A percentile compares a stretch with the other conserved stretches of the same genome.
These are phyloP conservation scores for Claviceps pazoutovae DNA, from an alignment of 2,329 filamentous ascomycete genomes.

Conservation along the genomic window DNA sequence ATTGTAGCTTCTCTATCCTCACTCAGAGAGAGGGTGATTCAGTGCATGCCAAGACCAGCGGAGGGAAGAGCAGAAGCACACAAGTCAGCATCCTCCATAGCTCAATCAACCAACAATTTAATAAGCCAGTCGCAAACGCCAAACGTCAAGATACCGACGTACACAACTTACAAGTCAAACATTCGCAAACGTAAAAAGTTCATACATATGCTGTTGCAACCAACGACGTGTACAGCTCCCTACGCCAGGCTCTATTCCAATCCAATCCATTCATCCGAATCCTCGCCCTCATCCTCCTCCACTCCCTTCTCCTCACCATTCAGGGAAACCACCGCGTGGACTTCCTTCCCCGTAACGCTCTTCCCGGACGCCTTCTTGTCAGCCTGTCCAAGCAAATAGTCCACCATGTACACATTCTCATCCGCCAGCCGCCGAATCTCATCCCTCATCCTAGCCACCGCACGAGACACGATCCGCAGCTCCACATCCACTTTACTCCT, in stretches of 20 bases:
- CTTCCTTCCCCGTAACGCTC: conserved; percentile 9
- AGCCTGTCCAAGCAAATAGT: conserved; percentile 56
- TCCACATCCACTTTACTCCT: conserved; percentile 70
- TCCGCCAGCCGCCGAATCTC: conserved; percentile 75
- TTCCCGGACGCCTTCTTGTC: conserved; percentile 6
- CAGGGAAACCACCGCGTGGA: not conserved
- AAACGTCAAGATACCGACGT: no score
- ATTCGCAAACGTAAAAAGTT: no score
- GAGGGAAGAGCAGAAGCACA: no score
- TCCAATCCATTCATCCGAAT: conserved; percentile 32
- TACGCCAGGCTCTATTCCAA: not conserved
- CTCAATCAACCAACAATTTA: no score
- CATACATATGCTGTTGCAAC: no score
- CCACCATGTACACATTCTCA: conserved; percentile 78
- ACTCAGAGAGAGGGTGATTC: no score
- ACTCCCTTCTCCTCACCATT: not conserved
- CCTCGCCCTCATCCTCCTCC: conserved; percentile 18
- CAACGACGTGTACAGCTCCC: no score
- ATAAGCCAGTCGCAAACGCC: no score
- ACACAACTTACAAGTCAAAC: no score
- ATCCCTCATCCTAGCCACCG: conserved; percentile 64
- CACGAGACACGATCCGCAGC: conserved; percentile 67
- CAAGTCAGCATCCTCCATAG: no score
- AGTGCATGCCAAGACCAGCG: no score
- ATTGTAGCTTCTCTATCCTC: no score